phyloP scores from a whole-genome alignment of 805 yeast genomes.

The Hanseniaspora valbyensis region DNA sequence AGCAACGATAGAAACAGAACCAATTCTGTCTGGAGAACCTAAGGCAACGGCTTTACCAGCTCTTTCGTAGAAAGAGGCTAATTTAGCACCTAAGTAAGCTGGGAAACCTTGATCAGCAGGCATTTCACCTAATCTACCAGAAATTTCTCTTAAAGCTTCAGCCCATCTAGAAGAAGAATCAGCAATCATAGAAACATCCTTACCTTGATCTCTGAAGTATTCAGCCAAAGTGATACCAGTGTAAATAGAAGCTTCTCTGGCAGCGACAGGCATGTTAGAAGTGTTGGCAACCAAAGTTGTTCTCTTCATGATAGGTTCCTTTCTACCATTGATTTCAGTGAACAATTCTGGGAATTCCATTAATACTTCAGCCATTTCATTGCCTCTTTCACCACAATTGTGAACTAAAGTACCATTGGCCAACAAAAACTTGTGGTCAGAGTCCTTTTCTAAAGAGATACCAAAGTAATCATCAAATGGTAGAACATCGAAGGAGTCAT shows the following conservation, averaged over 20 bases:
- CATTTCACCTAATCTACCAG: slow-evolving; percentile 99
- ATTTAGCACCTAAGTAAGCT: slow-evolving; percentile 95
- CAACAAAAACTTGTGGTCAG: slow-evolving; percentile 37
- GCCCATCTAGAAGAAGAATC: slow-evolving; percentile 99
- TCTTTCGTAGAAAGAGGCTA: slow-evolving; percentile 98
- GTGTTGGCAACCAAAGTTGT: slow-evolving; percentile 97
- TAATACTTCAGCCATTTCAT: slow-evolving; percentile 98
- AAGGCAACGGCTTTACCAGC: slow-evolving; percentile 94
- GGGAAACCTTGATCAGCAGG: slow-evolving; percentile 99
- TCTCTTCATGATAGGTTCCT: slow-evolving; percentile 99
- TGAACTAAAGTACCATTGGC: slow-evolving; percentile 31
- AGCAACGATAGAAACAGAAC: slow-evolving; percentile 98
- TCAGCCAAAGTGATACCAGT: slow-evolving; percentile 98
- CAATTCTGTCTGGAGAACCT: slow-evolving; percentile 93
- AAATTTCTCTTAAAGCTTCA: slow-evolving; percentile 97
- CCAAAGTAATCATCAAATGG: slow-evolving; percentile 33
- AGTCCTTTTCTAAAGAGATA: slow-evolving; percentile 31
- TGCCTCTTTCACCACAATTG: slow-evolving; percentile 85
- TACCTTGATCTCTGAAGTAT: slow-evolving; percentile 99
- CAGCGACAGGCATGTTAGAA: slow-evolving; percentile 99
- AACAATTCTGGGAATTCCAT: slow-evolving; percentile 98
- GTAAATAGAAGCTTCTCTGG: slow-evolving; percentile 98
- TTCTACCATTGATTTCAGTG: slow-evolving; percentile 82
- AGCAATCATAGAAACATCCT: slow-evolving; percentile 98
- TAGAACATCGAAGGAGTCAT: slow-evolving; percentile 3